phyloP scores from a whole-genome alignment of 2,329 filamentous ascomycete species.

The Talaromyces islandicus region DNA sequence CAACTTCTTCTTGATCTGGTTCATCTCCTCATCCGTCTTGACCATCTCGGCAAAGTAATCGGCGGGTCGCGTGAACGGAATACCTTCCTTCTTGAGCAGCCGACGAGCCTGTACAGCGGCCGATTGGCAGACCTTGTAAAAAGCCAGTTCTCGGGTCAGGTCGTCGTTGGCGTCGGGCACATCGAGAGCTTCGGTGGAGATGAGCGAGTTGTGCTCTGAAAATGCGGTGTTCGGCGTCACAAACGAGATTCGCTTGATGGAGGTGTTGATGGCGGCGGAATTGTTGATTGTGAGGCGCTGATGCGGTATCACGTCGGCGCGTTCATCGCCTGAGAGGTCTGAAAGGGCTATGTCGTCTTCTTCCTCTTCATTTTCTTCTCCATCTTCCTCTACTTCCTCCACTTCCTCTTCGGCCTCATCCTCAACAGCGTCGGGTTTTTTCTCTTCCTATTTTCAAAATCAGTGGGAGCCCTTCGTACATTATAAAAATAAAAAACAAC shows the following conservation, averaged over 20 bases:
- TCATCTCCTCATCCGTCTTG: slow-evolving; percentile 98
- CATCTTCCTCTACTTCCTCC: slow-evolving; percentile 35
- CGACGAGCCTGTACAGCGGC: slow-evolving; percentile 67
- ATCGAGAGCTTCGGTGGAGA: slow-evolving; percentile 60
- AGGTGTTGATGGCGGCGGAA: slow-evolving; percentile 73
- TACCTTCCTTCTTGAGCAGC: slow-evolving; percentile 72
- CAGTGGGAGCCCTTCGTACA: neutral
- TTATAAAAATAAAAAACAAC: neutral
- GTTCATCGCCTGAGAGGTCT: slow-evolving; percentile 75
- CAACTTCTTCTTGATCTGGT: slow-evolving; percentile 87
- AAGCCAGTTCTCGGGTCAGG: slow-evolving; percentile 82
- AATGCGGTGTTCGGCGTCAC: slow-evolving; percentile 65
- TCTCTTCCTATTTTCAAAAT: neutral
- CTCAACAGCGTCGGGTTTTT: slow-evolving; percentile 14
- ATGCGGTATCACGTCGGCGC: slow-evolving; percentile 80
- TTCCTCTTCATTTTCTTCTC: slow-evolving; percentile 64
- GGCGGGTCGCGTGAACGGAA: slow-evolving; percentile 78
- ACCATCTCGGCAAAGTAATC: slow-evolving; percentile 99
- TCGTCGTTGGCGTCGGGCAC: slow-evolving; percentile 87
- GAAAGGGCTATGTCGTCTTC: slow-evolving; percentile 87
- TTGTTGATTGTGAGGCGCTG: slow-evolving; percentile 98
- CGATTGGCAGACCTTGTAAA: slow-evolving; percentile 83
- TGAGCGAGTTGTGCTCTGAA: slow-evolving; percentile 72
- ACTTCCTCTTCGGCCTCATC: slow-evolving; percentile 32
- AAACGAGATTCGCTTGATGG: slow-evolving; percentile 61